Conservation (phyloP, 208 protist genomes). For the Leishmania mexicana region DNA sequence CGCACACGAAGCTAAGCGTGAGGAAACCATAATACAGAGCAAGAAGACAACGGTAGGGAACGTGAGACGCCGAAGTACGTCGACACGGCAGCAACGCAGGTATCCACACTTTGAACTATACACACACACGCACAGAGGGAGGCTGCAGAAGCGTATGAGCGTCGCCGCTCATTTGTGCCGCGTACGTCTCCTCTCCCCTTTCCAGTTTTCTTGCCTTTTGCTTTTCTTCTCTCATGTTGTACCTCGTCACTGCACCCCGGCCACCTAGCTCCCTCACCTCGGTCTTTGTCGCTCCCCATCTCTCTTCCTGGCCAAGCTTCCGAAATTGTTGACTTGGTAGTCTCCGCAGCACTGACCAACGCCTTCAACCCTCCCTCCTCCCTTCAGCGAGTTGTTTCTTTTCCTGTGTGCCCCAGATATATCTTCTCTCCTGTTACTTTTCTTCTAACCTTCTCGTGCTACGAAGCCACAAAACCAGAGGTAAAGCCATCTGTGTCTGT, state of each 20-base stretch:
- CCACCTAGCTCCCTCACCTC: neutral
- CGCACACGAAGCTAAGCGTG: too few relatives aligned
- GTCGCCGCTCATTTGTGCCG: neutral
- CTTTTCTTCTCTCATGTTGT: neutral
- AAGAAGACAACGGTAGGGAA: too few relatives aligned
- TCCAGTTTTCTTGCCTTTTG: neutral
- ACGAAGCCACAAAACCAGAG: neutral
- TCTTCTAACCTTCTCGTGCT: neutral
- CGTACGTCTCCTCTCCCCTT: conserved; percentile 9
- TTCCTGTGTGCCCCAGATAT: neutral
- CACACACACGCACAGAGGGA: neutral
- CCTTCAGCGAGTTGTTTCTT: neutral
- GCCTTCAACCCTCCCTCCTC: neutral
- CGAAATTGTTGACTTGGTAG: neutral
- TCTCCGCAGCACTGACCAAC: neutral
- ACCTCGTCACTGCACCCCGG: neutral
- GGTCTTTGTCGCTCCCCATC: neutral
- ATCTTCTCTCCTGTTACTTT: too few relatives aligned
- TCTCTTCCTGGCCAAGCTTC: neutral
- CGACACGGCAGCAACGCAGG: neutral
- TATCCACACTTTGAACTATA: neutral
- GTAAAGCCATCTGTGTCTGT: neutral
- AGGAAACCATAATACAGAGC: neutral
- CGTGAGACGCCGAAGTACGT: neutral
- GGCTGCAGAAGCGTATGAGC: neutral